Evolutionary conservation across 1,139 yeast genomes (phyloP).

Genomic region (Geotrichum reessii): DNA sequence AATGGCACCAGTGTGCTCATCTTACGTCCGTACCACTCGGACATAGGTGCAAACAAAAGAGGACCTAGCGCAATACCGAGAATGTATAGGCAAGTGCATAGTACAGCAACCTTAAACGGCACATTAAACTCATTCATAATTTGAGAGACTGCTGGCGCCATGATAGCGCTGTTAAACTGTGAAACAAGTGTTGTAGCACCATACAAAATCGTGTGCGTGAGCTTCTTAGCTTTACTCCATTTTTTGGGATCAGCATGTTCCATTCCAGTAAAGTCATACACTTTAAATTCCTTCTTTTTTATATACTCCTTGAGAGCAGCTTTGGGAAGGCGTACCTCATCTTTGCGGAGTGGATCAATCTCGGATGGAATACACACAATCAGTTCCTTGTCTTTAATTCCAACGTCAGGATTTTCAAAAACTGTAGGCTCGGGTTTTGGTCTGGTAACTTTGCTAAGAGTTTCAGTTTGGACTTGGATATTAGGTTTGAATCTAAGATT

Average conservation of each 20-base stretch:
- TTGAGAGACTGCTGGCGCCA: slow-evolving; percentile 43
- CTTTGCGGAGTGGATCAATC: not conserved
- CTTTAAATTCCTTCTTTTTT: not conserved
- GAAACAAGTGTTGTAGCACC: slow-evolving; percentile 43
- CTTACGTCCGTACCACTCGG: slow-evolving; percentile 72
- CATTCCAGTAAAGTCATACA: not conserved
- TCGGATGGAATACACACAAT: not conserved
- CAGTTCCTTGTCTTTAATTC: not conserved
- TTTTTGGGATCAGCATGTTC: slow-evolving; percentile 24
- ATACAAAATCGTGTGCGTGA: slow-evolving; percentile 39
- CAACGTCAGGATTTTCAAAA: slow-evolving; percentile 2
- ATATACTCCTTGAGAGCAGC: not conserved
- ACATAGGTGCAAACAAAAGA: slow-evolving; percentile 68
- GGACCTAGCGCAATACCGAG: slow-evolving; percentile 78
- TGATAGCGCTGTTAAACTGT: slow-evolving; percentile 41
- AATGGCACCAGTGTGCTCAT: slow-evolving; percentile 61
- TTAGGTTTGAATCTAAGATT: no score
- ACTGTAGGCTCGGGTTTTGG: not conserved
- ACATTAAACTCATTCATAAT: slow-evolving; percentile 47
- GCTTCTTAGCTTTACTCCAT: slow-evolving; percentile 38
- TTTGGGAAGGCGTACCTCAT: not conserved
- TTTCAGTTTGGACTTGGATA: no score
- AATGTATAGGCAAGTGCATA: slow-evolving; percentile 64
- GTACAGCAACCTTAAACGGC: slow-evolving; percentile 53
- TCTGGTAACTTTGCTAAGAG: no score